Evolutionary conservation across 495 filamentous ascomycete species (phyloP), one percentile per base, ranked within the genome.

Genomic region (Cryomyces minteri): DNA sequence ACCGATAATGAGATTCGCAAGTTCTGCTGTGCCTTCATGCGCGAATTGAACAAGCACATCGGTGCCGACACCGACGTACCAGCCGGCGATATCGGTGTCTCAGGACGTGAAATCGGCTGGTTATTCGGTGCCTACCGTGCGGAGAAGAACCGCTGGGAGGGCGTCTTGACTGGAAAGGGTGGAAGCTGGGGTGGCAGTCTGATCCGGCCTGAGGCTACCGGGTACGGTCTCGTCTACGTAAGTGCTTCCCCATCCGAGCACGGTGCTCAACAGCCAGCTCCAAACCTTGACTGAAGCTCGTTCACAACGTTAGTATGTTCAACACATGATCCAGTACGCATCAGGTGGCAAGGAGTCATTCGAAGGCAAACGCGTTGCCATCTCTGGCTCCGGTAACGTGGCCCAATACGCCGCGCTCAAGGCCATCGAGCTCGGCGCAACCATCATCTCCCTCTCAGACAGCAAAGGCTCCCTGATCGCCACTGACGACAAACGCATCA

Each of bases 331-430:
- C 63, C 68, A 76, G 56, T 77, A 93, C 63, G 84, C 80, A 53
- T 72, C 76, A 28, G 67, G 69, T 48, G 86, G 86, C 65, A 77
- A 82, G 60, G 84, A 92, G 60, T 74, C 72, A 54, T 92, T 94
- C 73, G 65, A 72, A 43, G 90, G 87, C 61, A 96, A 96, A 72
- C 80, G 79, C 39, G 90, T 98, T 47, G 85, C 88, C 60, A 81
- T 98, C 68, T 94, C 90, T 39, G 90, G 90, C 45, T 96, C 90
- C 50, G 90, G 90, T 47, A 98, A 98, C 69, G 90, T 98, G 43
- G 90, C 90, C 42, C 90, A 98, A 71, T 96, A 88, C 71, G 87
- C 90, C 14, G 90, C 90, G 6, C 79, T 98, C 49, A 98, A 98
- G 71, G 80, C 76, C 64, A 87, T 95, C 59, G 88, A 98, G 71